Evolutionary conservation across 2,329 filamentous ascomycete genomes (phyloP).

Genomic region (Aspergillus fumigatiaffinis): DNA sequence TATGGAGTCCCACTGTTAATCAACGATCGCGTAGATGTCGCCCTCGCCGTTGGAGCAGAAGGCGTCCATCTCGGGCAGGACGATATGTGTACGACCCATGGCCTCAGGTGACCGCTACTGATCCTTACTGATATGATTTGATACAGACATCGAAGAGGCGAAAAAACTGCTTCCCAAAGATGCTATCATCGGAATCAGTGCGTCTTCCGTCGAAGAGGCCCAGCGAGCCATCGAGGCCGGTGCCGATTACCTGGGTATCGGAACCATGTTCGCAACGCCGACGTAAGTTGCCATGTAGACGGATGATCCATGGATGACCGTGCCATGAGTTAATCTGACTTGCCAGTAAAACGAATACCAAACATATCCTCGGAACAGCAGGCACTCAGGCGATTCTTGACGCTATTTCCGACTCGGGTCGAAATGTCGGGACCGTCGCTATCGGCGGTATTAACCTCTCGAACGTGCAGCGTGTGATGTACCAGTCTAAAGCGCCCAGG

Average conservation of each 20-base stretch:
- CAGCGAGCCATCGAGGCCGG: conserved; percentile 66
- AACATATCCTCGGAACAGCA: conserved; percentile 70
- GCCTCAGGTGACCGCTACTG: neutral
- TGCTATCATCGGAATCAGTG: conserved; percentile 85
- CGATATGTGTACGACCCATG: conserved; percentile 64
- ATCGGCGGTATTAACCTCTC: conserved; percentile 82
- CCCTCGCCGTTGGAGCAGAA: conserved; percentile 78
- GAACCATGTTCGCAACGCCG: conserved; percentile 79
- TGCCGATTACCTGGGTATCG: conserved; percentile 89
- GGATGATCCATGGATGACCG: neutral
- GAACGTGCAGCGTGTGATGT: conserved; percentile 71
- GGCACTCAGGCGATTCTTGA: conserved; percentile 66
- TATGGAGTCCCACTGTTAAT: conserved; percentile 77
- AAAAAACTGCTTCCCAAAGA: conserved; percentile 68
- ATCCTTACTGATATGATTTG: neutral
- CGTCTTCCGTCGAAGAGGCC: conserved; percentile 71
- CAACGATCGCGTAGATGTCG: conserved; percentile 90
- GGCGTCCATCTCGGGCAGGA: conserved; percentile 95
- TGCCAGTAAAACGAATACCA: conserved; percentile 76
- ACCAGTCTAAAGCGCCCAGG: conserved; percentile 56
- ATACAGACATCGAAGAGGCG: conserved; percentile 58
- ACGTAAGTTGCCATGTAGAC: conserved; percentile 57
- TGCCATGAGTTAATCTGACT: conserved; percentile 4
- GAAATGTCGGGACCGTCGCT: conserved; percentile 58
- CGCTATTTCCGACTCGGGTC: conserved; percentile 50